Base-by-base conservation (phyloP, 805 yeast species). In the Naumovozyma castellii region DNA sequence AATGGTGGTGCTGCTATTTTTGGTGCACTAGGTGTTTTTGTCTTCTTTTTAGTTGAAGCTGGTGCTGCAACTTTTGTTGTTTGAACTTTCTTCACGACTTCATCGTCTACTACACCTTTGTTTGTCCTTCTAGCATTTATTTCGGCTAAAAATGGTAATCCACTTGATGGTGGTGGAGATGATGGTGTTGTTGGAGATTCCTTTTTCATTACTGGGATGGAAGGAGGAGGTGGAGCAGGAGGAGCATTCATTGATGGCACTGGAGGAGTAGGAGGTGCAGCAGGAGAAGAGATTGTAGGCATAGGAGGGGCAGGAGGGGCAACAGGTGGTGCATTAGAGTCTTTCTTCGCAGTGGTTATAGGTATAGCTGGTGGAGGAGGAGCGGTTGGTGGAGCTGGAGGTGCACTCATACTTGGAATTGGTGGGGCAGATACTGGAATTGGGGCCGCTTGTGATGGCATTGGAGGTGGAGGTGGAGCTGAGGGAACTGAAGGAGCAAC, bases 81-180 rank as follows among this genome's bases (percentile, higher is more conserved):
- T 20, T 17, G 43, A 29, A 37, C 36, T 25, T 37, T 22, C 12
- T 31, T 22, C 34, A 29, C 40, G 34, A 5, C 34, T 12, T 29
- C 36, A 2, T 47, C 46, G 40, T 64, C 70, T 4, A 73, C 59
- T 3, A 69, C 73, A 48, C 63, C 57, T 5, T 65, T 37, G 12
- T 74, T 72, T 45, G 69, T 62, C 51, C 80, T 61, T 48, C 71
- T 70, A 15, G 73, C 67, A 44, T 75, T 73, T 36, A 75, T 75
- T 41, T 74, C 71, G 1, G 72, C 73, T 35, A 75, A 57, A 47
- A 75, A 75, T 3, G 80, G 80, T 19, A 74, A 52, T 0, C 67
- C 71, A 1, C 72, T 69, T 18, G 56, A 50, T 12, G 60, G 42
- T 12, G 56, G 44, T 9, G 56, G 37, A 40, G 51, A 41, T 17